phyloP scores from a whole-genome alignment of 2,329 filamentous ascomycete genomes.

The Aspergillus persii region DNA sequence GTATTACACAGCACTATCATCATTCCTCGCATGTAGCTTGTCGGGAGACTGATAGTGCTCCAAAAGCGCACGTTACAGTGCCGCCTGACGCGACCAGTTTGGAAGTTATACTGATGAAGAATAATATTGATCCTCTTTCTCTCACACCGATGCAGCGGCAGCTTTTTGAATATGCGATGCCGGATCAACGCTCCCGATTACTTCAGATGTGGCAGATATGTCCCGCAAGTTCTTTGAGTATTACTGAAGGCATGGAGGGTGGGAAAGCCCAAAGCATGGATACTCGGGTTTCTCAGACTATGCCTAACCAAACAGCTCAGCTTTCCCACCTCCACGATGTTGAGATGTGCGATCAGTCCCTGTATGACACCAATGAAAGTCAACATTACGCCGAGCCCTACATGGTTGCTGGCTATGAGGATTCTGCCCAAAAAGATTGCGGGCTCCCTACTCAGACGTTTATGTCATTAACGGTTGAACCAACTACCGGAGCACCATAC shows the following conservation, averaged over 20 bases:
- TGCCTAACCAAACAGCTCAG: not conserved
- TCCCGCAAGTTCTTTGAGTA: conserved; percentile 40
- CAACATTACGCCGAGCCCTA: conserved; percentile 69
- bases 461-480: conserved; percentile 18
- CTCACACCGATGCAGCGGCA: conserved; percentile 73
- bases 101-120: conserved; percentile 51
- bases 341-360: conserved; percentile 46
- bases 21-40: conserved; percentile 68
- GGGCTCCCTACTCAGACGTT: conserved; percentile 35
- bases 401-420: conserved; percentile 77
- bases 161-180: conserved; percentile 73
- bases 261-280: not conserved
- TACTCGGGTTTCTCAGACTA: not conserved
- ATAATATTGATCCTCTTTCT: conserved; percentile 60
- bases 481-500: conserved; percentile 33
- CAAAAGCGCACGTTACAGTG: conserved; percentile 24
- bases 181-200: conserved; percentile 69
- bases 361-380: conserved; percentile 19
- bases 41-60: conserved; percentile 42
- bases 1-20: conserved; percentile 77
- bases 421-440: conserved; percentile 63
- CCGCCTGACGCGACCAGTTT: conserved; percentile 20
- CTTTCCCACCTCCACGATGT: conserved; percentile 5
- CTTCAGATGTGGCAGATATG: conserved; percentile 84
- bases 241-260: not conserved